phyloP scores from a whole-genome alignment of 805 yeast species.

The Ogataea pilisensis region DNA sequence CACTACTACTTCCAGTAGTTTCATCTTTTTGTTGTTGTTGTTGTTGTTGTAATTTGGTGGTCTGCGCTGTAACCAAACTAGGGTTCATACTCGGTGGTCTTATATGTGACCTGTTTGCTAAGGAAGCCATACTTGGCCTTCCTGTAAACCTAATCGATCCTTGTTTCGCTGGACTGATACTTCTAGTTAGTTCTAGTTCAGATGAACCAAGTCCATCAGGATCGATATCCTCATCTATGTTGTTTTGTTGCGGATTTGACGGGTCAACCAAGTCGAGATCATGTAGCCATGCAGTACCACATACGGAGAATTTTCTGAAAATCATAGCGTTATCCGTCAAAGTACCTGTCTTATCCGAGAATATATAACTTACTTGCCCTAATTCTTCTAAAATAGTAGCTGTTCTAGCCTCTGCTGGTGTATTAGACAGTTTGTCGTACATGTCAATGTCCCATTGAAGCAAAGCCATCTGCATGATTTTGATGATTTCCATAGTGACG shows the following conservation, averaged over 20 bases:
- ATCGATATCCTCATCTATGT: too few relatives aligned
- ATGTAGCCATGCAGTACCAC: conserved; percentile 89
- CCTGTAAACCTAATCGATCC: conserved; percentile 36
- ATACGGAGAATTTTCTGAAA: conserved; percentile 81
- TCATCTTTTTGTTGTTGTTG: conserved; percentile 26
- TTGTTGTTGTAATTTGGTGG: conserved; percentile 39
- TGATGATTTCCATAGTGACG: conserved; percentile 94
- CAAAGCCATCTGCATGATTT: conserved; percentile 76
- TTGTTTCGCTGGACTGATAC: conserved; percentile 8
- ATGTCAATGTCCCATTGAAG: conserved; percentile 91
- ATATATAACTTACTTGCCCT: conserved; percentile 93
- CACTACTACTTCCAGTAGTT: conserved; percentile 21
- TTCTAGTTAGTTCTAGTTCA: conserved; percentile 2
- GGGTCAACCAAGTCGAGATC: conserved; percentile 46
- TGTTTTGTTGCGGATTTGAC: too few relatives aligned
- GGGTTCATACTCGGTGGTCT: conserved; percentile 18
- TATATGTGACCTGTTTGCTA: conserved; percentile 18
- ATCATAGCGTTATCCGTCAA: conserved; percentile 93
- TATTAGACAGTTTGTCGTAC: conserved; percentile 80
- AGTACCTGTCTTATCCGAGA: conserved; percentile 97
- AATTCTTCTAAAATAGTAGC: conserved; percentile 94
- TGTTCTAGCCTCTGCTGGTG: conserved; percentile 92
- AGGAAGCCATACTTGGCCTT: conserved; percentile 55
- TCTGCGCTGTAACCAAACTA: conserved; percentile 23
- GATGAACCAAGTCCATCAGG: too few relatives aligned